These are phyloP conservation scores for Sanghuangporus weigelae DNA, from an alignment of 1,284 basidiomycete genomes.

Conservation along the genomic window DNA sequence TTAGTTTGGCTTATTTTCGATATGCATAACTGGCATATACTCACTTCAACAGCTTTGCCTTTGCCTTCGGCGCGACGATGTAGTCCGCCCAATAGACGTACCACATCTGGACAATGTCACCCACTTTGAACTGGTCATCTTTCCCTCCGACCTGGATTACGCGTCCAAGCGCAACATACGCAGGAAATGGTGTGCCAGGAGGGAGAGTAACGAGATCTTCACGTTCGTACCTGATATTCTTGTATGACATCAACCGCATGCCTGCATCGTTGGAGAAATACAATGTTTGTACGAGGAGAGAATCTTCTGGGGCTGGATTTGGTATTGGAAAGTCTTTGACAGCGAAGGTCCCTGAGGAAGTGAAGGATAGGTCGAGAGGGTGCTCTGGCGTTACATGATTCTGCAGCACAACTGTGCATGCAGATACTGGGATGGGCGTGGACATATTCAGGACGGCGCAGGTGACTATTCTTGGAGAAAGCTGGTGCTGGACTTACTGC, in stretches of 20 bases:
- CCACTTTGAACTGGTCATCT: slow-evolving; percentile 18
- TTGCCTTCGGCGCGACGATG: slow-evolving; percentile 20
- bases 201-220: slow-evolving; percentile 22
- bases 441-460: not conserved
- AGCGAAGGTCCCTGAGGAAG: slow-evolving; percentile 9
- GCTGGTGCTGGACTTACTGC: not conserved
- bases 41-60: slow-evolving; percentile 1
- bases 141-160: slow-evolving; percentile 23
- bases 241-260: slow-evolving; percentile 16
- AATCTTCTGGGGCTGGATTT: slow-evolving; percentile 12
- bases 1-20: not conserved
- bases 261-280: slow-evolving; percentile 19
- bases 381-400: slow-evolving; percentile 5
- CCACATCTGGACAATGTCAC: slow-evolving; percentile 21
- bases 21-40: not conserved
- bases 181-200: slow-evolving; percentile 23
- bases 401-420: slow-evolving; percentile 9
- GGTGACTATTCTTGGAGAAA: not conserved
- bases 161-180: slow-evolving; percentile 20
- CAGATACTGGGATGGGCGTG: not conserved
- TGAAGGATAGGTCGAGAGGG: slow-evolving; percentile 4
- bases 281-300: slow-evolving; percentile 11
- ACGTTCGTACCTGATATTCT: slow-evolving; percentile 12
- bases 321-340: slow-evolving; percentile 13
- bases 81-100: slow-evolving; percentile 26